These are phyloP conservation scores for Camellia lanceoleosa DNA, from an alignment of 148 eudicot genomes.

Conservation along the genomic window DNA sequence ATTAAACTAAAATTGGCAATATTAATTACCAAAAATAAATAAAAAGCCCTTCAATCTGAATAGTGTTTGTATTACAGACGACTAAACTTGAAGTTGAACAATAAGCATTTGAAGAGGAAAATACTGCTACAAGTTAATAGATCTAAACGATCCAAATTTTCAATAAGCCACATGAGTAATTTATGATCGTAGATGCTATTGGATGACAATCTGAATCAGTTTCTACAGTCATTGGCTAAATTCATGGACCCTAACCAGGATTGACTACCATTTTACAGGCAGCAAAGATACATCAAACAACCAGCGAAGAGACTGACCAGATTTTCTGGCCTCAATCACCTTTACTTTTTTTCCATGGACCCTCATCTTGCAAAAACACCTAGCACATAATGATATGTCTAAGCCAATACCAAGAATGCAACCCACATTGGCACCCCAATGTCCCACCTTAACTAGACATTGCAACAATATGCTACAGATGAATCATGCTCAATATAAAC, in stretches of 20 bases:
- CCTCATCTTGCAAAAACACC: constrained; percentile 31
- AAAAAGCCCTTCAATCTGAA: too few species aligned
- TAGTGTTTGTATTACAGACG: too few species aligned
- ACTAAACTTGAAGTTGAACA: too few species aligned
- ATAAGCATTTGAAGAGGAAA: too few species aligned
- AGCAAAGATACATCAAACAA: constrained; percentile 5
- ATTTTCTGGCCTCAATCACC: constrained; percentile 21
- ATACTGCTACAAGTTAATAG: too few species aligned
- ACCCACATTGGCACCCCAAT: background rate
- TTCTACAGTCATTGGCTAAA: background rate
- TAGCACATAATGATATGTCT: constrained; percentile 14
- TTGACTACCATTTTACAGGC: background rate
- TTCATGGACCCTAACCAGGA: background rate
- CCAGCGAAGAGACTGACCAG: constrained; percentile 26
- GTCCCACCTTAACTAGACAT: background rate
- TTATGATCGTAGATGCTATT: too few species aligned
- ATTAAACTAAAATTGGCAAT: too few species aligned
- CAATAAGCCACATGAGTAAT: too few species aligned
- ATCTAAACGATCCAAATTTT: too few species aligned
- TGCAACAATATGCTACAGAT: background rate
- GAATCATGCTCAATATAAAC: background rate
- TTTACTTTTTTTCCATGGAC: constrained; percentile 23
- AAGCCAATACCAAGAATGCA: background rate
- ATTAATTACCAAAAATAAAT: too few species aligned
- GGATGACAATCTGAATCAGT: too few species aligned